phyloP scores from a whole-genome alignment of 768 basidiomycete genomes.

The Pisolithus sp. region DNA sequence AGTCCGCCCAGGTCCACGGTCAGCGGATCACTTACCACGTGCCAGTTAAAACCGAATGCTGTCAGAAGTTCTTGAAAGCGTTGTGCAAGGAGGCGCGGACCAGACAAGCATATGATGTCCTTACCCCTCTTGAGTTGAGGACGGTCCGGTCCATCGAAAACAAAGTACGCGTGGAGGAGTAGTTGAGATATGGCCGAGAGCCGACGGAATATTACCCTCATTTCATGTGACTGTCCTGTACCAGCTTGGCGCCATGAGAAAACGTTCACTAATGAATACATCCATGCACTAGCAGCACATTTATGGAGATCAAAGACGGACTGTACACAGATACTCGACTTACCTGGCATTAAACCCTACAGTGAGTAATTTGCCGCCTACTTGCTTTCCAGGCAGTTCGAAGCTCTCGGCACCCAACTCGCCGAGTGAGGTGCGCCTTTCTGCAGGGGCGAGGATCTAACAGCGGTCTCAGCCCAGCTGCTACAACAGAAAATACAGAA shows the following conservation, averaged over 20 bases:
- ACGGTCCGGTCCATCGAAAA: slow-evolving; percentile 43
- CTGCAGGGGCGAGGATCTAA: no score
- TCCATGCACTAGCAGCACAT: slow-evolving; percentile 6
- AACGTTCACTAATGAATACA: not conserved
- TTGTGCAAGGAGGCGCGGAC: slow-evolving; percentile 3
- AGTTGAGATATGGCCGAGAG: slow-evolving; percentile 31
- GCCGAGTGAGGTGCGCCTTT: no score
- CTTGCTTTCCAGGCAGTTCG: no score
- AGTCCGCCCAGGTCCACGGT: not conserved
- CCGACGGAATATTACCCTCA: slow-evolving; percentile 39
- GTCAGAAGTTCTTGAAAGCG: slow-evolving; percentile 28
- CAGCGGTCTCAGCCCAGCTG: no score
- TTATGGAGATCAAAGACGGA: no score
- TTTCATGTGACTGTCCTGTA: slow-evolving; percentile 37
- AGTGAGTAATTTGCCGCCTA: no score
- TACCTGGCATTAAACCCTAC: no score
- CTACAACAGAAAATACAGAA: no score
- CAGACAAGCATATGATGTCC: slow-evolving; percentile 18
- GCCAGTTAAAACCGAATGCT: slow-evolving; percentile 37
- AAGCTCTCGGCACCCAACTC: no score
- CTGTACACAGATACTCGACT: no score
- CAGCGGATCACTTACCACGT: slow-evolving; percentile 9
- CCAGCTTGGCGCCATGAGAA: slow-evolving; percentile 12
- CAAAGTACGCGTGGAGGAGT: slow-evolving; percentile 38
- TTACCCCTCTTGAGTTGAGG: slow-evolving; percentile 37